Evolutionary conservation across 768 basidiomycete species (phyloP).

Genomic region (Grammothele lineata): DNA sequence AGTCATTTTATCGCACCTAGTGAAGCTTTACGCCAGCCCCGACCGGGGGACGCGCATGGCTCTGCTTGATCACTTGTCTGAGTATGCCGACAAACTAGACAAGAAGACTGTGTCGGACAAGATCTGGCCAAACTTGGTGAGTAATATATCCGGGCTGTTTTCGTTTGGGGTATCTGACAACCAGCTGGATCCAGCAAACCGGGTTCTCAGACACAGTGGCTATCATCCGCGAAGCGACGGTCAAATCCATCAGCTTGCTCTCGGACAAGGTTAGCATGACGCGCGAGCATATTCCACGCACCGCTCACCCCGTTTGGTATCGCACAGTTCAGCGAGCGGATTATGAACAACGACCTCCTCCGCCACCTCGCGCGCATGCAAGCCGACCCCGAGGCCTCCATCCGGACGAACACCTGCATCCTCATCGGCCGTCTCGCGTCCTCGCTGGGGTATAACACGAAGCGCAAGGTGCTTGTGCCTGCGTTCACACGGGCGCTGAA

Average conservation of each 20-base stretch:
- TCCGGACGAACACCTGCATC: conserved; percentile 96
- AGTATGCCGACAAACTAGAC: conserved; percentile 85
- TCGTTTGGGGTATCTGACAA: too few species aligned
- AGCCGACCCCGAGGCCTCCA: conserved; percentile 88
- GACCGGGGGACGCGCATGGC: conserved; percentile 96
- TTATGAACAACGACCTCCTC: conserved; percentile 94
- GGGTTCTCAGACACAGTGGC: conserved; percentile 95
- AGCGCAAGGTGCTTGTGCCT: conserved; percentile 94
- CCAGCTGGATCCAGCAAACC: conserved; percentile 59
- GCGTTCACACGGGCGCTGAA: conserved; percentile 89
- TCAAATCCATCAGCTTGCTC: conserved; percentile 80
- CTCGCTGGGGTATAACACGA: conserved; percentile 79
- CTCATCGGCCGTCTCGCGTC: conserved; percentile 90
- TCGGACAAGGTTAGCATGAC: conserved; percentile 64
- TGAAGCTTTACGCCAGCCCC: conserved; percentile 82
- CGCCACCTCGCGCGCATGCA: conserved; percentile 92
- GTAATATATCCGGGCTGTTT: conserved; percentile 16
- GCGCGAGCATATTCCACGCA: background rate
- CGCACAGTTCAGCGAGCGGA: conserved; percentile 81
- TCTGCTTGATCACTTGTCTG: conserved; percentile 76
- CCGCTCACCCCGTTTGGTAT: background rate
- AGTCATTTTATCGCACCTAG: conserved; percentile 69
- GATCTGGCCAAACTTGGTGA: conserved; percentile 89
- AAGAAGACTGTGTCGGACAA: conserved; percentile 81
- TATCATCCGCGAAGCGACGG: conserved; percentile 90